phyloP scores from a whole-genome alignment of 371 early-diverging fungal genomes.

The Saksenaea vasiformis region DNA sequence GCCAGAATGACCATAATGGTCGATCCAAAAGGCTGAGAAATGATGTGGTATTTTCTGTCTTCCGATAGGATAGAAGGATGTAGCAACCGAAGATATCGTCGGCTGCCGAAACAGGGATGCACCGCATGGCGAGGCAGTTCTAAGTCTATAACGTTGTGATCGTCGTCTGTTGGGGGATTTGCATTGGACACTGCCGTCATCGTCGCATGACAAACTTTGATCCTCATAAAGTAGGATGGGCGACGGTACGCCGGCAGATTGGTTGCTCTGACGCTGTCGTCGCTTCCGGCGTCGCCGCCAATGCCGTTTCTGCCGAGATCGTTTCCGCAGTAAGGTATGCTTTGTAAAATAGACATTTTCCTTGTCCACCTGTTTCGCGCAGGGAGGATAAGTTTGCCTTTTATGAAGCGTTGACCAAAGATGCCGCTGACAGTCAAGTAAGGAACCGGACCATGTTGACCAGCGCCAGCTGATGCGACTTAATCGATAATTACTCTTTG shows the following conservation, averaged over 20 bases:
- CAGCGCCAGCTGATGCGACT: background rate
- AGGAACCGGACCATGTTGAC: background rate
- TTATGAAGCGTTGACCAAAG: background rate
- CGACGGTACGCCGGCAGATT: background rate
- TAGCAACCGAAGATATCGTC: conserved; percentile 10
- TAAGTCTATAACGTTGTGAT: background rate
- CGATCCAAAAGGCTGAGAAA: conserved; percentile 19
- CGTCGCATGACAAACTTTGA: background rate
- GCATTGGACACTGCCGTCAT: background rate
- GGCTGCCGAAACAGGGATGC: conserved; percentile 8
- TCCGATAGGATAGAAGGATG: conserved; percentile 10
- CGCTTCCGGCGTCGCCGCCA: background rate
- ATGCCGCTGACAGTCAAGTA: background rate
- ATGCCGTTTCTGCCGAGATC: background rate
- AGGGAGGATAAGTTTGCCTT: background rate
- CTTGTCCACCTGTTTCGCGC: background rate
- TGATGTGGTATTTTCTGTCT: conserved; percentile 9
- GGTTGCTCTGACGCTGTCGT: background rate
- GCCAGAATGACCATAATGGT: conserved; percentile 3
- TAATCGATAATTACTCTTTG: background rate
- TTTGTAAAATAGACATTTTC: background rate
- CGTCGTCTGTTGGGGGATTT: conserved; percentile 4
- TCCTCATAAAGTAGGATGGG: conserved; percentile 1
- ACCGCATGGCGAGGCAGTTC: background rate
- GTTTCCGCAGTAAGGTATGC: background rate